Base-by-base conservation (phyloP, 2,329 filamentous ascomycete genomes). In the Sporothrix variecibatus region DNA sequence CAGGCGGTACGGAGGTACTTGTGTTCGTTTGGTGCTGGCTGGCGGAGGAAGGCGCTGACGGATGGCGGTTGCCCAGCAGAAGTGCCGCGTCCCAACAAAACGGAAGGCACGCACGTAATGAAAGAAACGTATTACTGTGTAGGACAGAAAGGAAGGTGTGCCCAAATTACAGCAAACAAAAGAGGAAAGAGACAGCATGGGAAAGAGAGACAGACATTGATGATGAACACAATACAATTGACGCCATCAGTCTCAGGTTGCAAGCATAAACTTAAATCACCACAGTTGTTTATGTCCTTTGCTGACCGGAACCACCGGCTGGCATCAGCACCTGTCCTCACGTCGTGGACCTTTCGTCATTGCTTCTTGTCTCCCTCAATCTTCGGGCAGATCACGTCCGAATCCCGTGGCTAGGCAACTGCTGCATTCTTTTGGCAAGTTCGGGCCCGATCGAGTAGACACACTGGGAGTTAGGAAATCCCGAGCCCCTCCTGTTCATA, bases 31-130 rank as follows among this genome's bases (percentile, higher is more conserved):
- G 7, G 56, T 15, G 28, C 56, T 60, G 34, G 34, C 20, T 64
- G 12, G 26, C 60, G 26, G 23, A 49, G 64, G 23, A 67, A 67
- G 40, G 64, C 40, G 64, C 64, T 67, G 64, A 67, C 40, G 38
- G 38, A 40, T 64, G 20, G 34, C 60, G 40, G n/a, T 43, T 65
- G 38, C 34, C 60, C 60, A 64, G 60, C 34, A 43, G 20, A 43
- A 40, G 60, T 12, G 12, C 9, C 8, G 5, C 7, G 43, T 49
- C 26, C 43, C 26, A 68, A 31, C 65, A 51, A 51, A 68, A 68
- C 23, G 43, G 64, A 68, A 68, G 43, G 65, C 17, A n/a, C 65
- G 65, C 17, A 67, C 38, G 38, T 28, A 67, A 46, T 28, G 26
- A 68, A 51, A 51, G 43, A 49, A 68, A 9, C 26, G 43, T 46